phyloP scores from a whole-genome alignment of 1,284 basidiomycete species.

The Sanghuangporus baumii region DNA sequence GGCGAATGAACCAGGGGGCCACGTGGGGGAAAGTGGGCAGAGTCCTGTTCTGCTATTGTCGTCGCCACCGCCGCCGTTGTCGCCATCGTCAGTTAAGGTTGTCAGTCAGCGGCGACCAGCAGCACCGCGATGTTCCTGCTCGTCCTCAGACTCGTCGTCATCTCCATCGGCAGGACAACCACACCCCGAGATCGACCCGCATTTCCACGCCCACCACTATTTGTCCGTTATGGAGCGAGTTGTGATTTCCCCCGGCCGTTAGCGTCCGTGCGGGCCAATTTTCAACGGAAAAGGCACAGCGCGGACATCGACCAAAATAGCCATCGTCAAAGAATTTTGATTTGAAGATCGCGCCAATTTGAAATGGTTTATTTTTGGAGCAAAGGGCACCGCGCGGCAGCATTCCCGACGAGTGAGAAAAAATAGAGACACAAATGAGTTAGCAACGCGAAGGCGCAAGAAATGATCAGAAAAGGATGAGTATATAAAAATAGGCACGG shows the following conservation, averaged over 20 bases:
- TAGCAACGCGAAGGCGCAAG: not conserved
- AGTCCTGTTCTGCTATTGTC: not conserved
- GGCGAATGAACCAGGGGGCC: not conserved
- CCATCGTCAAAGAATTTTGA: not conserved
- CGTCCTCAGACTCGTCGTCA: slow-evolving; percentile 8
- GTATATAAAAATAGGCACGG: not conserved
- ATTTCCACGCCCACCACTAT: slow-evolving; percentile 18
- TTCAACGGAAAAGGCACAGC: not conserved
- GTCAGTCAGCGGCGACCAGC: not conserved
- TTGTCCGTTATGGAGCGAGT: not conserved
- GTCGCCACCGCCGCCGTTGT: not conserved
- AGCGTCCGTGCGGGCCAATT: not conserved
- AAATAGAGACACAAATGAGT: not conserved
- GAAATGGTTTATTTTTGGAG: not conserved
- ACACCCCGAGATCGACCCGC: slow-evolving; percentile 11
- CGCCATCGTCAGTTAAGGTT: not conserved
- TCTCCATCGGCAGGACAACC: slow-evolving; percentile 14
- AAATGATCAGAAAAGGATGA: not conserved
- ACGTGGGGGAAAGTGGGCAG: not conserved
- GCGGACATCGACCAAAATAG: not conserved
- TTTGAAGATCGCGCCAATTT: not conserved
- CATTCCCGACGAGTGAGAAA: not conserved
- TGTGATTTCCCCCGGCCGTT: not conserved
- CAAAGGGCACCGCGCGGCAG: not conserved
- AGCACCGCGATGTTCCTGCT: not conserved